Conservation (phyloP, 225 moss, liverwort and hornwort species). For the Lunularia cruciata region DNA sequence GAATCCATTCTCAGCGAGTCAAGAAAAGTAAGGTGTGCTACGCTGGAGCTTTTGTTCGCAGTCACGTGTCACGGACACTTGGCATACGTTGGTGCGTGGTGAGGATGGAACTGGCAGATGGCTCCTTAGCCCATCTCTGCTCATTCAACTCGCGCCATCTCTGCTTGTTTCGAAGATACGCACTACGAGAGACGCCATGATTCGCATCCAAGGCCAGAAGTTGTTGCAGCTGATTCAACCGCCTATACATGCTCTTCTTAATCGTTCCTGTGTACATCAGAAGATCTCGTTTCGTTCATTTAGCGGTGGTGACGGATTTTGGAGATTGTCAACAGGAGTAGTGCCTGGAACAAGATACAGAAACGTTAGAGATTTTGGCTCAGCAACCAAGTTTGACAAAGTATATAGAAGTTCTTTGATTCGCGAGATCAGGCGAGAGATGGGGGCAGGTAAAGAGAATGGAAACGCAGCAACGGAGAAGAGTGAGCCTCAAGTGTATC, state of each 20-base stretch:
- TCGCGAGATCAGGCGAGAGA: slow-evolving; percentile 9
- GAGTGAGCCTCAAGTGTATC: slow-evolving; percentile 39
- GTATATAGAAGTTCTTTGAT: slow-evolving; percentile 2
- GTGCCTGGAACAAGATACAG: background rate
- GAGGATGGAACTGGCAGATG: background rate
- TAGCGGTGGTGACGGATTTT: no score
- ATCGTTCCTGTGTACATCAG: background rate
- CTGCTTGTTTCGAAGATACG: background rate
- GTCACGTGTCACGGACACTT: background rate
- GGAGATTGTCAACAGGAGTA: no score
- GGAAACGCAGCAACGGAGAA: slow-evolving; percentile 8
- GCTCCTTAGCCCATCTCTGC: background rate
- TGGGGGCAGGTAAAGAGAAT: slow-evolving; percentile 27
- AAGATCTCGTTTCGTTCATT: background rate
- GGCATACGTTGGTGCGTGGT: background rate
- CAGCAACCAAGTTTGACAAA: slow-evolving; percentile 10
- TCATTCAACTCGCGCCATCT: background rate
- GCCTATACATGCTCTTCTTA: background rate
- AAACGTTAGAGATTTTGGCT: slow-evolving; percentile 1
- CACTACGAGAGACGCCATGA: background rate
- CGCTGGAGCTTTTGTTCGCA: no score
- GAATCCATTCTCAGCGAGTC: no score
- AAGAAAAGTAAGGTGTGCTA: no score
- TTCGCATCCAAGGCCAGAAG: background rate
- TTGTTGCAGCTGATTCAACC: background rate